phyloP scores from a whole-genome alignment of 768 basidiomycete species.

The Termitomyces titanicus region DNA sequence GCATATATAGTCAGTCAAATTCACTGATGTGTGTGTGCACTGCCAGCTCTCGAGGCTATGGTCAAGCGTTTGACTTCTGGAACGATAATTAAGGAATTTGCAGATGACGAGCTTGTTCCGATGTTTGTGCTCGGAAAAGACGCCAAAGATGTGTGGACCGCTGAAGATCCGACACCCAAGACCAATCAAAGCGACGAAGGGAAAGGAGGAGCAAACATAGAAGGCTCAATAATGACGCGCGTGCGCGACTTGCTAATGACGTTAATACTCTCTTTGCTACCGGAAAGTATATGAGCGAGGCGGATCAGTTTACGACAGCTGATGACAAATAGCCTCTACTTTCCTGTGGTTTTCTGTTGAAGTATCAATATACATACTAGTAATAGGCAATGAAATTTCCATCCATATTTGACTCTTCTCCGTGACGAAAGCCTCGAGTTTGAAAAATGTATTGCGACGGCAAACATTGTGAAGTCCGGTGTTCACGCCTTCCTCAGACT shows the following conservation, averaged over 20 bases:
- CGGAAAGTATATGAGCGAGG: too few relatives aligned
- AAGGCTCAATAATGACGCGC: neutral
- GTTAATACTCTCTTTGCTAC: slow-evolving; percentile 23
- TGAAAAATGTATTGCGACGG: too few relatives aligned
- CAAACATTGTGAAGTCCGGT: too few relatives aligned
- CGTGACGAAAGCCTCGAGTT: too few relatives aligned
- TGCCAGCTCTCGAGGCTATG: neutral
- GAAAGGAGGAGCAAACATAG: neutral
- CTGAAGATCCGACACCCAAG: neutral
- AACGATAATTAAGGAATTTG: neutral
- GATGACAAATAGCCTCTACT: too few relatives aligned
- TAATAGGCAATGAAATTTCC: too few relatives aligned
- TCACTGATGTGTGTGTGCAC: neutral
- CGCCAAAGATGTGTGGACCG: neutral
- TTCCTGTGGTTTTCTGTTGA: too few relatives aligned
- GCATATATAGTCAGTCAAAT: neutral
- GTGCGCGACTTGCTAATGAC: neutral
- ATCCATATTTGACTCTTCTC: too few relatives aligned
- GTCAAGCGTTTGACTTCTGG: neutral
- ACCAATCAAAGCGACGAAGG: neutral
- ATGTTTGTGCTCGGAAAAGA: neutral
- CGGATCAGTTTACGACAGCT: too few relatives aligned
- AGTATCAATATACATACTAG: too few relatives aligned
- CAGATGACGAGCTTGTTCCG: neutral
- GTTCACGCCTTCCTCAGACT: too few relatives aligned